Percentiles rank a stretch among this genome's conserved stretches.
phyloP scores from a whole-genome alignment of 352 stramenopile genomes.

The Phytophthora ramorum region DNA sequence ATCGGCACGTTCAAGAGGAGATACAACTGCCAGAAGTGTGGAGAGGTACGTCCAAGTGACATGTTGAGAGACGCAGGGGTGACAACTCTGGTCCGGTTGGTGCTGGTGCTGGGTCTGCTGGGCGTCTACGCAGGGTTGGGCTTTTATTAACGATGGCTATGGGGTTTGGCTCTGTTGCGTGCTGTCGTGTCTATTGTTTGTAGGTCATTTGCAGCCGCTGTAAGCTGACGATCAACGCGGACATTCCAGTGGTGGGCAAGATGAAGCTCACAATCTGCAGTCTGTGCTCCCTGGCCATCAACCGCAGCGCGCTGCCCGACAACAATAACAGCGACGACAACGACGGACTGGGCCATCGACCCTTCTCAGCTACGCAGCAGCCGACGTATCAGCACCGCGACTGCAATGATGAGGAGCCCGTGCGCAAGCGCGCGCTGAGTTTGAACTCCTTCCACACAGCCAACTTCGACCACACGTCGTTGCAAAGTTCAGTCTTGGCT shows the following conservation, averaged over 20 bases:
- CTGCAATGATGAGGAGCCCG: slow-evolving; percentile 34
- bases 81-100: not conserved
- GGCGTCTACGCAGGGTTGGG: slow-evolving; percentile 2
- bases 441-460: slow-evolving; percentile 84
- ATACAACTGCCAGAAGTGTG: slow-evolving; percentile 89
- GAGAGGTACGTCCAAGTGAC: slow-evolving; percentile 48
- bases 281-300: slow-evolving; percentile 78
- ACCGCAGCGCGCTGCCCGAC: slow-evolving; percentile 67
- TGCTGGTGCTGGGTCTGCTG: slow-evolving; percentile 17
- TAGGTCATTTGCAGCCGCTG: slow-evolving; percentile 76
- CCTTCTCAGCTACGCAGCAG: slow-evolving; percentile 53
- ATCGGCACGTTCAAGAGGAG: slow-evolving; percentile 82
- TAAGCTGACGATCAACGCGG: slow-evolving; percentile 78
- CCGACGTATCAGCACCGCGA: slow-evolving; percentile 38
- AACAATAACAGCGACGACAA: slow-evolving; percentile 48
- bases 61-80: too few species aligned
- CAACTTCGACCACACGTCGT: slow-evolving; percentile 79
- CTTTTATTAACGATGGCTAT: slow-evolving; percentile 24
- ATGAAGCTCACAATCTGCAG: slow-evolving; percentile 90
- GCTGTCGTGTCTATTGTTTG: slow-evolving; percentile 1
- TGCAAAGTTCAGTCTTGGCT: slow-evolving; percentile 51
- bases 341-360: slow-evolving; percentile 41
- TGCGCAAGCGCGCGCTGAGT: slow-evolving; percentile 61
- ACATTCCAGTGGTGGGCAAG: slow-evolving; percentile 83
- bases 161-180: not conserved